Evolutionary conservation across 2,329 filamentous ascomycete species (phyloP), one percentile per base, ranked within the genome.

Genomic region (Corynespora cassiicola): DNA sequence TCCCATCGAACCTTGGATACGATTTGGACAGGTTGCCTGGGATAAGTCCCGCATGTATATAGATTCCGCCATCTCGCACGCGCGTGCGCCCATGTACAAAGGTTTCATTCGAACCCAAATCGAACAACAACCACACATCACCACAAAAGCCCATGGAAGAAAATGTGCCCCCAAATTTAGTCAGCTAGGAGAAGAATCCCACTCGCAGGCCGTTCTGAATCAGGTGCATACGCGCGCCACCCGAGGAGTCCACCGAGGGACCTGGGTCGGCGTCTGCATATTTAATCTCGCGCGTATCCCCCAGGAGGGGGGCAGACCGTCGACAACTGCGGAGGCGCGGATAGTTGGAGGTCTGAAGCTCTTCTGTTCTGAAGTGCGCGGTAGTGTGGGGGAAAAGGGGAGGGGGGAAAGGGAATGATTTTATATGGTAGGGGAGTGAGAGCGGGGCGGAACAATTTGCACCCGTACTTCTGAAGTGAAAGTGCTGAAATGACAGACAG

Each of bases 181-280:
- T 64, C 64, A 43, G 40, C 61, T 44, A 36, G 47, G 56, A 54
- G 58, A 66, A 64, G 25, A 54, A 21, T 61, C 58, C 61, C 56
- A 39, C 58, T 52, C 61, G 47, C 57, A 47, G 35, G 59, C 50
- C 52, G 64, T 47, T 67, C 64, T 67, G 64, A 58, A 58, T n/a
- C n/a, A n/a, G 57, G 46, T 48, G 41, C 48, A 54, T 44, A 49
- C 50, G 31, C 36, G 36, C 22, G 22, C 39, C 34, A n/a, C n/a
- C n/a, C n/a, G n/a, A n/a, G n/a, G n/a, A n/a, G n/a, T n/a, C n/a
- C n/a, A n/a, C n/a, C 19, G 22, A 17, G 10, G 7, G 20, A 15
- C 38, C 41, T 50, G 42, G 47, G 18, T 50, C 43, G 38, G 38
- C 30, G 20, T 22, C 45, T 33, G 27, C 17, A 14, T 8, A n/a